Evolutionary conservation across 1,139 yeast genomes (phyloP).

Genomic region (Ashbya aceris): DNA sequence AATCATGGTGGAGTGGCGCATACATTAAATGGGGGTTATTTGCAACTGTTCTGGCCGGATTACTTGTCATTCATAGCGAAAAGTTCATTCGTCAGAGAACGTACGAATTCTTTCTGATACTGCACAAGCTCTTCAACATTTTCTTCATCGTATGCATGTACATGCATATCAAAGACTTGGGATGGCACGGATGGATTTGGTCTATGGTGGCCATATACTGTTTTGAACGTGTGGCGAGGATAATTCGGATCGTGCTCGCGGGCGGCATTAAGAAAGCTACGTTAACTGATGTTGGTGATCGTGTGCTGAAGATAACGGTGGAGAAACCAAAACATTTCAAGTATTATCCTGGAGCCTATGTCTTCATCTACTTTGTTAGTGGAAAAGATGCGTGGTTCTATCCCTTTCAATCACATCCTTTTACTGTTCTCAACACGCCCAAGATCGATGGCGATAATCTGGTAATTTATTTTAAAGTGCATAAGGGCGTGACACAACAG

Average conservation of each 20-base stretch:
- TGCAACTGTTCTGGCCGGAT: constrained; percentile 35
- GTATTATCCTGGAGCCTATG: constrained; percentile 56
- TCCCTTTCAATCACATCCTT: constrained; percentile 60
- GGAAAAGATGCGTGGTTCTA: constrained; percentile 38
- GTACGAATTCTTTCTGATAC: constrained; percentile 36
- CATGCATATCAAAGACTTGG: constrained; percentile 33
- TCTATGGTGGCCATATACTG: constrained; percentile 34
- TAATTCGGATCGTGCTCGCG: constrained; percentile 27
- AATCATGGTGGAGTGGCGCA: constrained; percentile 20
- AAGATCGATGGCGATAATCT: constrained; percentile 31
- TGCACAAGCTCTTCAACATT: constrained; percentile 33
- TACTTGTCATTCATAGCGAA: constrained; percentile 39
- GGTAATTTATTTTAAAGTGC: constrained; percentile 38
- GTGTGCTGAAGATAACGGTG: constrained; percentile 34
- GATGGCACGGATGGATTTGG: constrained; percentile 40
- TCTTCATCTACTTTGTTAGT: constrained; percentile 45
- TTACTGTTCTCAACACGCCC: constrained; percentile 38
- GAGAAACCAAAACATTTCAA: constrained; percentile 37
- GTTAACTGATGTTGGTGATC: constrained; percentile 30
- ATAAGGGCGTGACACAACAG: constrained; percentile 38
- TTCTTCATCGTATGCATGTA: constrained; percentile 34
- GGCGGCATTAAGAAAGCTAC: constrained; percentile 34
- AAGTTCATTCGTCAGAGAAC: constrained; percentile 37
- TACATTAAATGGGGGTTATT: constrained; percentile 41
- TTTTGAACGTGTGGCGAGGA: constrained; percentile 33